Evolutionary conservation across 2,329 filamentous ascomycete genomes (phyloP), one percentile per base, ranked within the genome.

Genomic region (Fusarium albosuccineum): DNA sequence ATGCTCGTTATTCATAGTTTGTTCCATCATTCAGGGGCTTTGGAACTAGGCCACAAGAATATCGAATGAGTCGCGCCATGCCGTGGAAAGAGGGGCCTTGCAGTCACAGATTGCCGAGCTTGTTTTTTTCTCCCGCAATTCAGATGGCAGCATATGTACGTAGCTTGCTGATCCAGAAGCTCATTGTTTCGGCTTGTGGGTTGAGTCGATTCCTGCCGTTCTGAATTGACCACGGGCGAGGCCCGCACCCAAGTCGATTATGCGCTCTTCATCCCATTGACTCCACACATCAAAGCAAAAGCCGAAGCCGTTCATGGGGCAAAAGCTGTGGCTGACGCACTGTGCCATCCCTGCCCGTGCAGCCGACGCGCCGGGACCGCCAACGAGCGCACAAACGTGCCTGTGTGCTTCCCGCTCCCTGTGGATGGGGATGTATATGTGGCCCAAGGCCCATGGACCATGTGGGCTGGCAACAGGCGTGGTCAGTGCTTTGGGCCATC

Each of bases 321-420:
- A 33, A 54, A 46, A 17, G 33, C 22, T 45, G 50, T 67, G 67
- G 54, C 57, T 67, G 60, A 67, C 60, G 54, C 54, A 68, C 67
- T 68, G 67, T 68, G 56, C 41, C 29, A 67, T 62, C 66, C 66
- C 61, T 68, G 63, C 41, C 51, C 41, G 29, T 57, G 58, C 62
- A 69, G 68, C 53, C 53, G 52, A 67, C 57, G 54, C 52, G 53
- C 45, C 57, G 58, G 53, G 57, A 57, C 56, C 41, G 57, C 53
- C 45, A 62, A 63, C 59, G 58, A 66, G 66, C 54, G 40, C 48
- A 56, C 56, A 66, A 59, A 61, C 57, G 67, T 70, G 63, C 65
- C 59, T 70, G 60, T 58, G 66, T 71, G 67, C 69, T 73, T 73
- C 71, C 71, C 71, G 71, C 70, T 73, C 71, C 71, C 69, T 72